A percentile compares a stretch with the other conserved stretches of the same genome.
Evolutionary conservation across 345 rosid species (phyloP).

Genomic region (Kandelia obovata): DNA sequence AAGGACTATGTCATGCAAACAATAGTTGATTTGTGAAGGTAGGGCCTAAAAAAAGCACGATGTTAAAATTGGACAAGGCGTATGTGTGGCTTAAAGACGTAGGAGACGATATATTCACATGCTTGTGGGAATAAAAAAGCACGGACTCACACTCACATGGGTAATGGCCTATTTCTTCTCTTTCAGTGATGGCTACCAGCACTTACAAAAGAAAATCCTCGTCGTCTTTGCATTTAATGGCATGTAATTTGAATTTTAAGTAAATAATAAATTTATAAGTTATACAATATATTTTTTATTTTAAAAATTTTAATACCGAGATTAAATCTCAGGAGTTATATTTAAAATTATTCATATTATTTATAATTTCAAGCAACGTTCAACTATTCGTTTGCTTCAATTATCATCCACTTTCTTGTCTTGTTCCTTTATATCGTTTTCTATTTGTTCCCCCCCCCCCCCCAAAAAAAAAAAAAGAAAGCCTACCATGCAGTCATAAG

Average conservation of each 20-base stretch:
- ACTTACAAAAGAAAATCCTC: constrained; percentile 12
- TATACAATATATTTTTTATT: too few relatives aligned
- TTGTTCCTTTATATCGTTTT: neutral
- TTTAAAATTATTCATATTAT: too few relatives aligned
- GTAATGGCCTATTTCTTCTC: neutral
- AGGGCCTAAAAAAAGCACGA: neutral
- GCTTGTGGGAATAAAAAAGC: constrained; percentile 13
- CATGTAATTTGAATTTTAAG: too few relatives aligned
- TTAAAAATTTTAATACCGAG: too few relatives aligned
- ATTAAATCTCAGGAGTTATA: too few relatives aligned
- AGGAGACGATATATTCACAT: constrained; percentile 24
- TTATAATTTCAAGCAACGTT: too few relatives aligned
- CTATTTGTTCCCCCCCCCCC: neutral
- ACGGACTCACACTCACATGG: constrained; percentile 4
- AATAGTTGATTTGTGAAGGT: neutral
- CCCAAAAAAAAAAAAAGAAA: too few relatives aligned
- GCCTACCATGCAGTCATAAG: too few relatives aligned
- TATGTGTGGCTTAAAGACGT: constrained; percentile 12
- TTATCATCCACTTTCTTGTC: neutral
- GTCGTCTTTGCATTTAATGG: neutral
- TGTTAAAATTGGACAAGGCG: neutral
- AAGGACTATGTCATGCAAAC: neutral
- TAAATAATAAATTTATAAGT: too few relatives aligned
- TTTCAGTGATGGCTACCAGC: constrained; percentile 5
- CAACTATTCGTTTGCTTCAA: neutral